phyloP scores from a whole-genome alignment of 2,329 filamentous ascomycete genomes.

The Aquanectria penicillioides region DNA sequence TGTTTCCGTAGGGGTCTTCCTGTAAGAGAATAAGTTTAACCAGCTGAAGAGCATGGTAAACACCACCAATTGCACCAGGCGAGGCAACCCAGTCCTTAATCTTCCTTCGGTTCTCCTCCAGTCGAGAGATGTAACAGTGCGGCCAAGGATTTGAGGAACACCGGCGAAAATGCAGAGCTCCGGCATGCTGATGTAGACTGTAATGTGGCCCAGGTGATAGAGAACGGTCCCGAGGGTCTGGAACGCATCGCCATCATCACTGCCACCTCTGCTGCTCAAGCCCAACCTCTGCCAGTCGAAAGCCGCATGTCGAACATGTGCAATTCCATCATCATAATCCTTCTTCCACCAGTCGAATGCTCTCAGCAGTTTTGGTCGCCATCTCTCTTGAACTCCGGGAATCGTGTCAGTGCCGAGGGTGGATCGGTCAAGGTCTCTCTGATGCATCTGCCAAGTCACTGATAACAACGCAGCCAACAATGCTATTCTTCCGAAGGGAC shows the following conservation, averaged over 20 bases:
- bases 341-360: conserved; percentile 45
- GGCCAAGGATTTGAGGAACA: conserved; percentile 40
- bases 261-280: conserved; percentile 37
- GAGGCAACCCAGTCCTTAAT: conserved; percentile 43
- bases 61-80: conserved; percentile 40
- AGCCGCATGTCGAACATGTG: conserved; percentile 40
- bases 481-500: conserved; percentile 41
- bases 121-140: conserved; percentile 39
- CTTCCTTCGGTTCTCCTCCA: conserved; percentile 42
- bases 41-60: conserved; percentile 41
- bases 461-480: conserved; percentile 37
- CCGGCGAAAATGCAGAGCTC: conserved; percentile 43
- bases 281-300: conserved; percentile 43
- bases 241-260: conserved; percentile 41
- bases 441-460: conserved; percentile 43
- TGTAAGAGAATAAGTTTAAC: conserved; percentile 39
- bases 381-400: conserved; percentile 40
- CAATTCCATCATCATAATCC: conserved; percentile 41
- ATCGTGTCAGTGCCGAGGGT: conserved; percentile 39
- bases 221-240: conserved; percentile 41
- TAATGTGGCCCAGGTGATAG: conserved; percentile 42
- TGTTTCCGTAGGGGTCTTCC: conserved; percentile 30
- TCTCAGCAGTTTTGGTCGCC: conserved; percentile 39
- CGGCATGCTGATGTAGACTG: conserved; percentile 43
- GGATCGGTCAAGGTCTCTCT: conserved; percentile 39